Evolutionary conservation across 1,284 basidiomycete species (phyloP).

Genomic region (Leccinum insolens): DNA sequence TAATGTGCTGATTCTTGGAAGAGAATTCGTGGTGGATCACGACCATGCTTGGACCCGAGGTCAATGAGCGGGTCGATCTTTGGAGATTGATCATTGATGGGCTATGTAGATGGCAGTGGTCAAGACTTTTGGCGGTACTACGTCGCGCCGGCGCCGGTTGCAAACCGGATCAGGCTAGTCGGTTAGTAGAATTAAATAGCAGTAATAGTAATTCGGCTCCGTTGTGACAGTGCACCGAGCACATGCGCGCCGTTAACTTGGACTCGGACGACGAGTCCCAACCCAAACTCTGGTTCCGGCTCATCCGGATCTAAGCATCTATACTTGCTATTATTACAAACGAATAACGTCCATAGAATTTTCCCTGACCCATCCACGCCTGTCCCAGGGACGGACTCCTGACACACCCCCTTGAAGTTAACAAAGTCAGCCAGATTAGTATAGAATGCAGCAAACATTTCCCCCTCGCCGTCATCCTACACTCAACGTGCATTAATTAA

Average conservation of each 20-base stretch:
- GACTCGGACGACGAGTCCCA: background rate
- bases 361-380: constrained; percentile 27
- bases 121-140: background rate
- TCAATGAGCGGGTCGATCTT: constrained; percentile 2
- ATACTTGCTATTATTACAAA: constrained; percentile 7
- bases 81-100: constrained; percentile 2
- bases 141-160: background rate
- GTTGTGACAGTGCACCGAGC: constrained; percentile 8
- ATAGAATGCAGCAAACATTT: constrained; percentile 21
- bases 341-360: constrained; percentile 26
- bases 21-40: constrained; percentile 6
- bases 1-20: background rate
- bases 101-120: background rate
- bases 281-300: constrained; percentile 8
- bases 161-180: background rate
- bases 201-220: constrained; percentile 29
- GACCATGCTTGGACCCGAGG: constrained; percentile 7
- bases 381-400: constrained; percentile 28
- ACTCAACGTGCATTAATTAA: constrained; percentile 32
- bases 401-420: constrained; percentile 6
- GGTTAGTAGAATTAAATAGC: background rate
- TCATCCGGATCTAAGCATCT: constrained; percentile 19
- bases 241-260: background rate
- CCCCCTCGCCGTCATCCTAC: constrained; percentile 14
- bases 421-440: constrained; percentile 32